Percentiles rank a stretch among this genome's conserved stretches.
Evolutionary conservation across 2,329 filamentous ascomycete species (phyloP).

Genomic region (Tolypocladium tropicale): DNA sequence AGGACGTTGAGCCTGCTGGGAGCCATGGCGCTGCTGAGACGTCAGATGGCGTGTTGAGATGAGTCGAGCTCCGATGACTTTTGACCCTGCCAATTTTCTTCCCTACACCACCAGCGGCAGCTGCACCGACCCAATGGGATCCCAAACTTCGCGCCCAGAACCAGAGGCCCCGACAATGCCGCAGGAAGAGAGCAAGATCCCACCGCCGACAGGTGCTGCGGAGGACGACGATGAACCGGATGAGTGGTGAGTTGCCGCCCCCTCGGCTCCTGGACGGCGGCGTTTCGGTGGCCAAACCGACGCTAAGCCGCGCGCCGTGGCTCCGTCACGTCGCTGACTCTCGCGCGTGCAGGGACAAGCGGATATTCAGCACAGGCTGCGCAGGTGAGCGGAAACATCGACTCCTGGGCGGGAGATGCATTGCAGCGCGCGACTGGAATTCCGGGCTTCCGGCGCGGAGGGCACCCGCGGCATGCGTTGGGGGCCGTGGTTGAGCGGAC

Average conservation of each 20-base stretch:
- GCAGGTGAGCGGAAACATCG: conserved; percentile 47
- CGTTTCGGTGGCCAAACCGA: conserved; percentile 17
- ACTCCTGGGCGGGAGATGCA: neutral
- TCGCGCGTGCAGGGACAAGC: conserved; percentile 65
- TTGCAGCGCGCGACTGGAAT: neutral
- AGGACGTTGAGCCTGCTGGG: conserved; percentile 75
- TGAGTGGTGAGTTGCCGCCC: conserved; percentile 59
- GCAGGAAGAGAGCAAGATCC: conserved; percentile 38
- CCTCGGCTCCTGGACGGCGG: neutral
- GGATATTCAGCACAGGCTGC: conserved; percentile 94
- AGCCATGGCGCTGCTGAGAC: conserved; percentile 38
- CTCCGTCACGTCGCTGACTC: conserved; percentile 3
- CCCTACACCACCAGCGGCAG: conserved; percentile 2
- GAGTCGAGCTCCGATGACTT: neutral
- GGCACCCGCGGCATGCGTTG: neutral
- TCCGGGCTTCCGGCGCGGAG: neutral
- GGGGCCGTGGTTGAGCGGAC: neutral
- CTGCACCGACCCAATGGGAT: conserved; percentile 2
- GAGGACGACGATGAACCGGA: conserved; percentile 70
- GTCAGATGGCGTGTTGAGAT: conserved; percentile 1
- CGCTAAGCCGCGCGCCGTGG: conserved; percentile 9
- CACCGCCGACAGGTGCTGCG: conserved; percentile 23
- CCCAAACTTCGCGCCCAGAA: conserved; percentile 3
- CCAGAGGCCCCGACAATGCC: conserved; percentile 25
- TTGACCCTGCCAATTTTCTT: conserved; percentile 2